A percentile compares a stretch with the other conserved stretches of the same genome.
Conservation (phyloP, 2,329 filamentous ascomycete genomes). For the Myriosclerotinia scirpicola region DNA sequence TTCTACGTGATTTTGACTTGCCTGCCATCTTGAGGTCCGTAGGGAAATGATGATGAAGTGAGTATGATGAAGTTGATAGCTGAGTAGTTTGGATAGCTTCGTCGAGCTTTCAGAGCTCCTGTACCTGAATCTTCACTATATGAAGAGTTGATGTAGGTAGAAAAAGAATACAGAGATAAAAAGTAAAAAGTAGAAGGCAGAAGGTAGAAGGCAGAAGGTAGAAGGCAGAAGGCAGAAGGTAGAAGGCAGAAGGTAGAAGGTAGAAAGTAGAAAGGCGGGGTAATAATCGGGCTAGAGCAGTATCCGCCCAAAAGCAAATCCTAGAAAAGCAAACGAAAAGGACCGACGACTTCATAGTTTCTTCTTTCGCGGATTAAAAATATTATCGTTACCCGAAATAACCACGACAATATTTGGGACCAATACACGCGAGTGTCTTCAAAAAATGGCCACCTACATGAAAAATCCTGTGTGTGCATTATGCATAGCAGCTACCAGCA, state of each 20-base stretch:
- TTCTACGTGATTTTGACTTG: not conserved
- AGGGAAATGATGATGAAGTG: not conserved
- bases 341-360: too few species aligned
- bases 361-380: too few species aligned
- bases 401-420: too few species aligned
- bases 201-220: not conserved
- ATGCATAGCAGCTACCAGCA: not conserved
- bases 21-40: not conserved
- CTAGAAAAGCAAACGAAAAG: not conserved
- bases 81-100: not conserved
- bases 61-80: too few species aligned
- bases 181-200: not conserved
- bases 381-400: too few species aligned
- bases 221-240: too few species aligned
- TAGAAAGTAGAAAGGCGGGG: too few species aligned
- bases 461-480: too few species aligned
- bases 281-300: too few species aligned
- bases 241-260: too few species aligned
- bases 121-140: not conserved
- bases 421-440: too few species aligned
- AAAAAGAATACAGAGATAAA: not conserved
- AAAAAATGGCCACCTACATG: too few species aligned
- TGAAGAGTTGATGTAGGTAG: not conserved
- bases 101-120: not conserved
- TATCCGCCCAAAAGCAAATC: not conserved